A percentile compares a stretch with the other conserved stretches of the same genome.
Conservation (phyloP, 371 early-diverging fungal species). For the Mortierella sp. region DNA sequence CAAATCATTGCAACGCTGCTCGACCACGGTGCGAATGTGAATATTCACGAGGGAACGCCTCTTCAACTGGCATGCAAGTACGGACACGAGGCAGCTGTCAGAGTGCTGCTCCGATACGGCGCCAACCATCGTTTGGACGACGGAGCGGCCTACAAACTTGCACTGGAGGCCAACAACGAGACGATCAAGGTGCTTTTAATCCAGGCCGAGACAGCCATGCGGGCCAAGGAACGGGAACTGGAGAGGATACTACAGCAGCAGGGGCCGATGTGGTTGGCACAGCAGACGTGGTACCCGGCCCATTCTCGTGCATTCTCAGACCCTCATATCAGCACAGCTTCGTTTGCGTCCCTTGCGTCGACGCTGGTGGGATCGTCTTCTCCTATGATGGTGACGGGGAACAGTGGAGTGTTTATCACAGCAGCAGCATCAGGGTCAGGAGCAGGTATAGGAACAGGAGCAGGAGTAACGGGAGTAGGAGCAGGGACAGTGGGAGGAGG, state of each 20-base stretch:
- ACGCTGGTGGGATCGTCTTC: neutral
- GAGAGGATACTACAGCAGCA: slow-evolving; percentile 41
- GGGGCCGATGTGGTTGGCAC: slow-evolving; percentile 21
- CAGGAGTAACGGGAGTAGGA: neutral
- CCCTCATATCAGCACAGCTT: neutral
- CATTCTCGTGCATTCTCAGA: slow-evolving; percentile 24
- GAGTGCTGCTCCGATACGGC: slow-evolving; percentile 72
- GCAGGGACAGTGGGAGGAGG: slow-evolving; percentile 6
- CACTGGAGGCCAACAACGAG: slow-evolving; percentile 49
- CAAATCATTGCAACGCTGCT: slow-evolving; percentile 63
- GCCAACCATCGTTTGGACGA: slow-evolving; percentile 68
- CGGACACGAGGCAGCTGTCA: slow-evolving; percentile 72
- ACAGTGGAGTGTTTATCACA: neutral
- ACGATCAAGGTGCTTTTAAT: slow-evolving; percentile 35
- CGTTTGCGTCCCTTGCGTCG: neutral
- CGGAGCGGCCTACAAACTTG: slow-evolving; percentile 54
- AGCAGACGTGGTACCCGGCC: slow-evolving; percentile 18
- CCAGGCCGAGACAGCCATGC: slow-evolving; percentile 50
- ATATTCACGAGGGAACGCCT: slow-evolving; percentile 76
- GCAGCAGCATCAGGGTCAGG: neutral
- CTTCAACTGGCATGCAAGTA: slow-evolving; percentile 82
- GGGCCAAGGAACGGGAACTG: slow-evolving; percentile 43
- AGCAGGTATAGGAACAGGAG: slow-evolving; percentile 1
- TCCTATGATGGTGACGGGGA: neutral
- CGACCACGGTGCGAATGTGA: slow-evolving; percentile 79